These are phyloP conservation scores for Zopfochytrium polystomum DNA, from an alignment of 371 early-diverging fungal species.

Conservation along the genomic window DNA sequence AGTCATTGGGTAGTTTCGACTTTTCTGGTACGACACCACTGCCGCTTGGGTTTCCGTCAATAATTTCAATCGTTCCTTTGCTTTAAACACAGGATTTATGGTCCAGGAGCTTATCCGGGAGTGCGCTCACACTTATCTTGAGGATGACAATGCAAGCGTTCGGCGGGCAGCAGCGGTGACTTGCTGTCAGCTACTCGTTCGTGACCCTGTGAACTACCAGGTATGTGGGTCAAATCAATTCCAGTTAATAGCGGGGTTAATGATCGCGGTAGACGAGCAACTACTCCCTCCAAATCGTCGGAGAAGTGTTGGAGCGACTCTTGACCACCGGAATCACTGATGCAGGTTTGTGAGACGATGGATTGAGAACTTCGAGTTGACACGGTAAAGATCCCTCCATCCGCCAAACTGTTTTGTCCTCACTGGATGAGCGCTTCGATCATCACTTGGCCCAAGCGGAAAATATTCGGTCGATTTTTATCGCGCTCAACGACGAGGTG, in stretches of 20 bases:
- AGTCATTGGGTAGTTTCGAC: conserved; percentile 78
- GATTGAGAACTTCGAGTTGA: background rate
- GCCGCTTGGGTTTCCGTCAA: conserved; percentile 5
- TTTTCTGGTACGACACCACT: conserved; percentile 57
- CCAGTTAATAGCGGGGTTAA: background rate
- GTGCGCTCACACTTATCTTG: conserved; percentile 79
- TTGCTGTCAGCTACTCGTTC: conserved; percentile 69
- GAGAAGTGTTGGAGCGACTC: conserved; percentile 83
- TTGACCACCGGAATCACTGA: conserved; percentile 90
- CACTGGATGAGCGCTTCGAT: conserved; percentile 82
- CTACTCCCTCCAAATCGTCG: conserved; percentile 82
- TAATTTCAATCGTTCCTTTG: conserved; percentile 6
- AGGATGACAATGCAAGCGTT: conserved; percentile 78
- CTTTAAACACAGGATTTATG: conserved; percentile 55
- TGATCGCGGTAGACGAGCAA: conserved; percentile 71
- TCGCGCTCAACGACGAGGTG: conserved; percentile 89
- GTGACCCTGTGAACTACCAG: conserved; percentile 50
- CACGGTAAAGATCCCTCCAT: conserved; percentile 64
- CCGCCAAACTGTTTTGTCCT: conserved; percentile 74
- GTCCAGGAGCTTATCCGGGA: conserved; percentile 89
- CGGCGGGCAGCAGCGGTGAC: conserved; percentile 86
- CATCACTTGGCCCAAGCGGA: conserved; percentile 88
- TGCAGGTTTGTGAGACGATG: conserved; percentile 29
- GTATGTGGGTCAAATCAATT: conserved; percentile 15
- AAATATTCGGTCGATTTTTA: conserved; percentile 81